Percentiles rank a stretch among this genome's conserved stretches.
These are phyloP conservation scores for Pythium rhizo-oryzae DNA, from an alignment of 352 stramenopile genomes.

Conservation along the genomic window DNA sequence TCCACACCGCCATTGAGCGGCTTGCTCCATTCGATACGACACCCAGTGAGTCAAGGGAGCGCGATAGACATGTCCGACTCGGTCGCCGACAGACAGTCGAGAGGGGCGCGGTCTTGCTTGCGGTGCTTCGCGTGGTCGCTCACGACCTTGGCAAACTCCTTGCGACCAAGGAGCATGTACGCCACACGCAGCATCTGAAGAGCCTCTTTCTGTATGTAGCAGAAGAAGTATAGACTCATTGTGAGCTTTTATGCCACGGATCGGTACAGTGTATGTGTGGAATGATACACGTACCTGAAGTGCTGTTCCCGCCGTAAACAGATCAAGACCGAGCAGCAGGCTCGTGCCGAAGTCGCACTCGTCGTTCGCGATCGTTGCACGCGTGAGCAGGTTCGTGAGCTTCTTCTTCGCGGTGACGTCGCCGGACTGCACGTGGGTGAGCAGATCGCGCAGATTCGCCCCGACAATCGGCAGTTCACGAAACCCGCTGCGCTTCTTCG, in stretches of 20 bases:
- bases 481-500: conserved; percentile 54
- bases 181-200: conserved; percentile 48
- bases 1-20: conserved; percentile 5
- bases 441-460: conserved; percentile 35
- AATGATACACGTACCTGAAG: conserved; percentile 38
- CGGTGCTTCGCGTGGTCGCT: conserved; percentile 42
- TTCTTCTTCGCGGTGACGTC: conserved; percentile 32
- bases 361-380: conserved; percentile 67
- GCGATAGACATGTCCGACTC: background rate
- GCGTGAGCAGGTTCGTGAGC: conserved; percentile 58
- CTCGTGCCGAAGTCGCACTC: conserved; percentile 74
- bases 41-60: background rate
- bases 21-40: too few relatives aligned
- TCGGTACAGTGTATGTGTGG: background rate
- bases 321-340: conserved; percentile 59
- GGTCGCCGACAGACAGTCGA: conserved; percentile 19
- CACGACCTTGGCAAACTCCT: conserved; percentile 46
- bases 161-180: conserved; percentile 54
- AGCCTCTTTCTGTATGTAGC: conserved; percentile 42
- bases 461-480: conserved; percentile 51
- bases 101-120: background rate
- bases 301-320: conserved; percentile 45
- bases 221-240: too few relatives aligned
- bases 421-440: conserved; percentile 31
- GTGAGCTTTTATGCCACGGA: background rate